Conservation (phyloP, 2,329 filamentous ascomycete species). For the Cryphonectria naterciae region DNA sequence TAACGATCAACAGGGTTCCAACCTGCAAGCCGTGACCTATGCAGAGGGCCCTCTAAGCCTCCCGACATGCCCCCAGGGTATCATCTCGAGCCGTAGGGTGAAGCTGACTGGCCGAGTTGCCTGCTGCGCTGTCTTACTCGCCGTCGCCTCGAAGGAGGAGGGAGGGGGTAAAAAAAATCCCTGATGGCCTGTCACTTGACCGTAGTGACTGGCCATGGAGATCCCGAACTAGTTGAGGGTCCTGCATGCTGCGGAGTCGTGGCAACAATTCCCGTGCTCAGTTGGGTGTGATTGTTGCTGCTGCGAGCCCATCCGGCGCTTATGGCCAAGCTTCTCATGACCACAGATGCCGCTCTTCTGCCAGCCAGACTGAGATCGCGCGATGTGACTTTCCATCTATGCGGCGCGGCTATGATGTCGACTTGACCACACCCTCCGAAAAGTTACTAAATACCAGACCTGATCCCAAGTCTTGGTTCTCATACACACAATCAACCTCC, state of each 20-base stretch:
- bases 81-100: conserved; percentile 14
- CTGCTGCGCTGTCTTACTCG: conserved; percentile 10
- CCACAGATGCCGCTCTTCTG: neutral
- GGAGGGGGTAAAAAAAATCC: neutral
- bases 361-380: neutral
- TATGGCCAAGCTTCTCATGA: neutral
- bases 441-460: neutral
- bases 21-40: conserved; percentile 16
- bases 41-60: conserved; percentile 9
- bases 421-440: neutral
- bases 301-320: conserved; percentile 2
- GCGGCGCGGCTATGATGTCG: conserved; percentile 8
- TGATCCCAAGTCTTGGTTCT: neutral
- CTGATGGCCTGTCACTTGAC: conserved; percentile 2
- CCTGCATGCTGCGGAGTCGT: conserved; percentile 3
- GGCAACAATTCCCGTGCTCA: neutral
- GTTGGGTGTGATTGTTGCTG: conserved; percentile 5
- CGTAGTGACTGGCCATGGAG: conserved; percentile 4
- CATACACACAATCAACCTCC: neutral
- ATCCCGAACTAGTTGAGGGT: neutral
- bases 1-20: conserved; percentile 24
- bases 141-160: neutral
- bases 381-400: conserved; percentile 2
- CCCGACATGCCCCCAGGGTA: neutral
- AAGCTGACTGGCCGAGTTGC: conserved; percentile 7